Base-by-base conservation (phyloP, 2,329 filamentous ascomycete genomes). In the Epichloe brachyelytri region DNA sequence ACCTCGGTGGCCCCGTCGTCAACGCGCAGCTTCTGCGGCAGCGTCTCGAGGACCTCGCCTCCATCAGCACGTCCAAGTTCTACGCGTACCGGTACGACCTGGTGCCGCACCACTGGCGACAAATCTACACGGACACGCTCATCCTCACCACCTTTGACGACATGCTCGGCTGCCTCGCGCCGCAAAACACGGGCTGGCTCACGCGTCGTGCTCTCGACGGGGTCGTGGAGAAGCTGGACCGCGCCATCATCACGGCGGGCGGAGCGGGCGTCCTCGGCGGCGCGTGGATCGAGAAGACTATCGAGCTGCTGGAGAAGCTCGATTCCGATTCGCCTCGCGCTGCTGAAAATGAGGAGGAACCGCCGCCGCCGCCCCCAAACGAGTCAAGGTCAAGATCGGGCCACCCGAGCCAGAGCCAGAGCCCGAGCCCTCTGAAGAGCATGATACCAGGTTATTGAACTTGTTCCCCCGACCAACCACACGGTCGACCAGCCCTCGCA, bases 201-300 rank as follows among this genome's bases (percentile, higher is more conserved):
- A 51, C 57, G 6, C 57, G 59, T 30, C 47, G 50, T 8, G 49
- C 54, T 3, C 62, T 89, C 4, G 73, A 78, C 36, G 64, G 72
- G 2, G 71, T 85, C 2, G 77, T 95, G 36, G 74, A 75, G 49
- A 68, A 75, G 1, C 73, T 97, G 2, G 90, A 96, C 59, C 80
- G 82, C 64, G 83, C 85, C 0, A 67, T 94, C 43, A 87, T 95
- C 44, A 77, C 89, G 50, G 79, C 86, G 0, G 86, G 85, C 1
- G 84, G 77, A 0, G 78, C 79, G 1, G 72, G 76, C 0, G 56
- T 62, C 1, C 71, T 86, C 51, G 75, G 78, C 7, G 61, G 66
- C 19, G 46, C 12, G 3, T 79, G 75, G 64, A 72, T 83, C 44
- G 73, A 83, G 51, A 61, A 66, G 41, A 72, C 75, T 0, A 59